Conservation (phyloP, 345 rosid genomes). For the Lumnitzera littorea region DNA sequence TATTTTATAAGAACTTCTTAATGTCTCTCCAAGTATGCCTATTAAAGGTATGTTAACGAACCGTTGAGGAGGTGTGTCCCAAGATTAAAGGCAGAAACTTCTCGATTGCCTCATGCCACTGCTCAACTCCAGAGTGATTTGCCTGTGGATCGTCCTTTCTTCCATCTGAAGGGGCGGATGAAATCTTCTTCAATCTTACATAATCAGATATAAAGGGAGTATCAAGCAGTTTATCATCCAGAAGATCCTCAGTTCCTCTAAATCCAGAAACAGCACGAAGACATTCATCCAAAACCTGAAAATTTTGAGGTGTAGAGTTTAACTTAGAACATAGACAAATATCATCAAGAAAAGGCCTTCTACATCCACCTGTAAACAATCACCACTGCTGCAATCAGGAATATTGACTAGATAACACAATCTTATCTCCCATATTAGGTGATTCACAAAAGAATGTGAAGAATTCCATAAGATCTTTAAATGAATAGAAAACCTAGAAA, state of each 20-base stretch:
- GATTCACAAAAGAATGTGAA: background rate
- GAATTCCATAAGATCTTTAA: background rate
- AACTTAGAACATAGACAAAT: too few species aligned
- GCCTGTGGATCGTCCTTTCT: constrained; percentile 30
- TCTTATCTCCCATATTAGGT: too few species aligned
- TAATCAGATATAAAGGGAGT: constrained; percentile 82
- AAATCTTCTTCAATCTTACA: constrained; percentile 56
- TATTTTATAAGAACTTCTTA: background rate
- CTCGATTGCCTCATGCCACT: constrained; percentile 70
- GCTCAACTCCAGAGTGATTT: constrained; percentile 44
- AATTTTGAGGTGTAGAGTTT: background rate
- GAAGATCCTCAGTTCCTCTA: constrained; percentile 82
- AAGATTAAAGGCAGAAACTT: constrained; percentile 61
- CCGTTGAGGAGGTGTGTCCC: constrained; percentile 64
- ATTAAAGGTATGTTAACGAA: constrained; percentile 29
- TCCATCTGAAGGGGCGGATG: constrained; percentile 88
- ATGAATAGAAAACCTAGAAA: too few species aligned
- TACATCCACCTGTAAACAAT: too few species aligned
- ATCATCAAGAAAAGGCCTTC: too few species aligned
- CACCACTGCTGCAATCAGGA: too few species aligned
- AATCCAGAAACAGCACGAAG: constrained; percentile 91
- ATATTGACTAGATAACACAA: too few species aligned
- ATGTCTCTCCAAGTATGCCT: background rate
- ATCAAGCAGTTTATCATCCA: constrained; percentile 55
- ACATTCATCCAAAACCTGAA: constrained; percentile 84